phyloP scores from a whole-genome alignment of 2,329 filamentous ascomycete genomes.

The Achaetomium macrosporum region DNA sequence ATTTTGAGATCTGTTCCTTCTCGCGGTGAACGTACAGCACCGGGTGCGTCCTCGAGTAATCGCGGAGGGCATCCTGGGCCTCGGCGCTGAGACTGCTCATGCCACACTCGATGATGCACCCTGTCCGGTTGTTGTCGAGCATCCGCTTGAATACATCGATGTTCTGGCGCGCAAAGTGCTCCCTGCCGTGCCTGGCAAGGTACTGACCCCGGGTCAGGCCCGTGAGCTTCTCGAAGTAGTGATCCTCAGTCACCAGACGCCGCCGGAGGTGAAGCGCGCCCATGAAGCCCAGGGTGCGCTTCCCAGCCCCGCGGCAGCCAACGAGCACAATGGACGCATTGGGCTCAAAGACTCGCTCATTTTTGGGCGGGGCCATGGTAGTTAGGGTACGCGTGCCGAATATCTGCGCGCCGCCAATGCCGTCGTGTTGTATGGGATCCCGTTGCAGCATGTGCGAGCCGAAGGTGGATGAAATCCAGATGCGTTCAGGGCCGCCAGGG shows the following conservation, averaged over 20 bases:
- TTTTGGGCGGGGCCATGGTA: slow-evolving; percentile 29
- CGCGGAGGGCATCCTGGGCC: slow-evolving; percentile 51
- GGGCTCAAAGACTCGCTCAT: slow-evolving; percentile 43
- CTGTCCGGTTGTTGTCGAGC: slow-evolving; percentile 51
- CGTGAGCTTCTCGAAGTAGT: slow-evolving; percentile 59
- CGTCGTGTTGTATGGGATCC: neutral
- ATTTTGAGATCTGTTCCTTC: slow-evolving; percentile 52
- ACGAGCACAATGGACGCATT: slow-evolving; percentile 66
- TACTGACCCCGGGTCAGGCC: slow-evolving; percentile 56
- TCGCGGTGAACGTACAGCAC: slow-evolving; percentile 66
- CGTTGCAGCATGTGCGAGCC: neutral
- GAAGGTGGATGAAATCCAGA: too few species aligned
- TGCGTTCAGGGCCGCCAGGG: neutral
- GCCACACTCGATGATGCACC: slow-evolving; percentile 65
- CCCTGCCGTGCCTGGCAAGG: slow-evolving; percentile 53
- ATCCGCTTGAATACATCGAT: slow-evolving; percentile 56
- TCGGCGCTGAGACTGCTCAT: slow-evolving; percentile 57
- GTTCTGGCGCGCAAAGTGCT: slow-evolving; percentile 57
- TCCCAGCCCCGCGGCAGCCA: slow-evolving; percentile 65
- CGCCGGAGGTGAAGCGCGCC: slow-evolving; percentile 62
- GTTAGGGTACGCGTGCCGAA: neutral
- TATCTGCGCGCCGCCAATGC: neutral
- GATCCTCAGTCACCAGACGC: slow-evolving; percentile 62
- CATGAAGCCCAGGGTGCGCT: slow-evolving; percentile 67
- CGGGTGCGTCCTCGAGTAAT: slow-evolving; percentile 58